phyloP scores from a whole-genome alignment of 2,329 filamentous ascomycete genomes.

The Huntiella savannae region DNA sequence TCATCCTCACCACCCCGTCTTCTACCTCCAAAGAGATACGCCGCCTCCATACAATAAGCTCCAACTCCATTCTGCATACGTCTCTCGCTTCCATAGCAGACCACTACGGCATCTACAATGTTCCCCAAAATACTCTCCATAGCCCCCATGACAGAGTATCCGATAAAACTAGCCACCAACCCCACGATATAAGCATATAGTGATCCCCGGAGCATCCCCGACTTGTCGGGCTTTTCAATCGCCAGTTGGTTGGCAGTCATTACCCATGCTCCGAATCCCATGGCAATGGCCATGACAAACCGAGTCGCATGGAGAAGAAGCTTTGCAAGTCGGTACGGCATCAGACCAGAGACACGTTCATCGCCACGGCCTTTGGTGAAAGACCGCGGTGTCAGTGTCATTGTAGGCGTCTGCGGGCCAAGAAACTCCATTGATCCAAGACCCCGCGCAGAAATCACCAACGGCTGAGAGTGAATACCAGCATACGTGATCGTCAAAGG shows the following conservation, averaged over 20 bases:
- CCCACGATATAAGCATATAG: conserved; percentile 91
- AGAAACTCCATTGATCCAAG: conserved; percentile 71
- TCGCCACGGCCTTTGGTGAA: conserved; percentile 25
- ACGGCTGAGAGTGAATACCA: conserved; percentile 75
- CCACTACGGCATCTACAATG: conserved; percentile 70
- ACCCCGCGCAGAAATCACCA: conserved; percentile 58
- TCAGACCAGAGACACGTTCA: conserved; percentile 27
- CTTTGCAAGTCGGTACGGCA: conserved; percentile 81
- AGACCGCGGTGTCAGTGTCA: conserved; percentile 41
- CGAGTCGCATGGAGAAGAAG: conserved; percentile 78
- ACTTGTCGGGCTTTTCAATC: conserved; percentile 34
- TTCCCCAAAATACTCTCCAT: conserved; percentile 79
- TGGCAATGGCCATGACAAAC: conserved; percentile 72
- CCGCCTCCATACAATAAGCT: conserved; percentile 81
- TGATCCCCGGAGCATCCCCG: conserved; percentile 46
- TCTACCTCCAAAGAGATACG: conserved; percentile 56
- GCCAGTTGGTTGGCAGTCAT: conserved; percentile 66
- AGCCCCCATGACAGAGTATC: conserved; percentile 78
- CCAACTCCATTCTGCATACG: conserved; percentile 46
- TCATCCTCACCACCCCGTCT: conserved; percentile 5
- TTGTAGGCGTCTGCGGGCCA: conserved; percentile 51
- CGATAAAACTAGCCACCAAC: conserved; percentile 79
- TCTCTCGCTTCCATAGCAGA: conserved; percentile 88
- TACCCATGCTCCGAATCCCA: conserved; percentile 95
- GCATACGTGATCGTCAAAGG: conserved; percentile 83